Evolutionary conservation across 148 eudicot species (phyloP).

Genomic region (Diospyros lotus): DNA sequence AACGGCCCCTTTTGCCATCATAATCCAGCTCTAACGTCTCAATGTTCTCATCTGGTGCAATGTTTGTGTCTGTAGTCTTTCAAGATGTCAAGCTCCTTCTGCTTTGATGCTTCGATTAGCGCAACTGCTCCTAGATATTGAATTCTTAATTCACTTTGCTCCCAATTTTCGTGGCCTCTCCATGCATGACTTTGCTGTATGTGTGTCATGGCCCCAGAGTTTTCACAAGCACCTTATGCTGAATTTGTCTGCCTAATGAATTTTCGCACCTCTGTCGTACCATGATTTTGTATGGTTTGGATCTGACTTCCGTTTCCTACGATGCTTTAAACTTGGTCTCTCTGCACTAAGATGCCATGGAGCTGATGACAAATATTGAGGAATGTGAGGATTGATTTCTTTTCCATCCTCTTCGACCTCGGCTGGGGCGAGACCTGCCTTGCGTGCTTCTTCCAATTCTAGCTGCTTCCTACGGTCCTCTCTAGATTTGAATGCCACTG

Average conservation of each 20-base stretch:
- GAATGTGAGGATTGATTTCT: constrained; percentile 97
- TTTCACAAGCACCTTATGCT: constrained; percentile 83
- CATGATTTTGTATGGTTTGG: constrained; percentile 69
- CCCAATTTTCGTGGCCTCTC: constrained; percentile 89
- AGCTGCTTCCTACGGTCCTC: constrained; percentile 90
- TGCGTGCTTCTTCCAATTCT: constrained; percentile 93
- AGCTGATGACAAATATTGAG: constrained; percentile 98
- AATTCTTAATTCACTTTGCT: constrained; percentile 81
- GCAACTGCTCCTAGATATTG: no score
- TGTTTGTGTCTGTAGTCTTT: constrained; percentile 66
- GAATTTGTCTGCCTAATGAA: constrained; percentile 64
- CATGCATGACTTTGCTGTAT: constrained; percentile 63
- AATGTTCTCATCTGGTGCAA: constrained; percentile 85
- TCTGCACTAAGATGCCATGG: constrained; percentile 95
- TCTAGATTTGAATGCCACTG: constrained; percentile 88
- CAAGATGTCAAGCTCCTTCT: no score
- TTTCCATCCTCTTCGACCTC: constrained; percentile 97
- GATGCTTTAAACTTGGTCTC: constrained; percentile 89
- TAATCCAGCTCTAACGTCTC: constrained; percentile 84
- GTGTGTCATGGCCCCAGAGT: constrained; percentile 97
- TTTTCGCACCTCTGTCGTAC: constrained; percentile 89
- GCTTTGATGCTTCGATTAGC: no score
- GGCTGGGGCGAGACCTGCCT: constrained; percentile 97
- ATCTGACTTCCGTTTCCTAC: constrained; percentile 87
- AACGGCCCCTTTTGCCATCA: constrained; percentile 89